Base-by-base conservation (phyloP, 345 rosid species). In the Luvunga scandens region DNA sequence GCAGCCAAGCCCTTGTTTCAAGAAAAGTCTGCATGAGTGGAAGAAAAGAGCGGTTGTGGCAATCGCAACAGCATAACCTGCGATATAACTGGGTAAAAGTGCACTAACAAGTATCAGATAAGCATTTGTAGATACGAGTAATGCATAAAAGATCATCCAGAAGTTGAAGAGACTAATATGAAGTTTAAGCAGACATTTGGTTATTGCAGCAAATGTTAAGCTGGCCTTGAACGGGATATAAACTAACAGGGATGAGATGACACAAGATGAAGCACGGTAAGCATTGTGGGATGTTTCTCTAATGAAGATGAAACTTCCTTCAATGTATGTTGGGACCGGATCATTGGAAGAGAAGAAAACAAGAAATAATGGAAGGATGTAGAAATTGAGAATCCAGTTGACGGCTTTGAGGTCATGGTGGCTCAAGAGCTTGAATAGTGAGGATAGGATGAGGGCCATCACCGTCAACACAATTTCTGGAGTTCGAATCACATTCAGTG, bases 321-420 rank as follows among this genome's bases (percentile, higher is more conserved):
- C 93, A 77, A 91, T 86, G 85, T 88, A 91, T 25, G 89, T 88
- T 3, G 91, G 90, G 78, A 91, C 95, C 0, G 86, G 91, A 6
- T 91, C 95, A 12, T 91, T 91, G 9, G 89, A 91, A 64, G 95
- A 89, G 83, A 89, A 89, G 88, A 89, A 91, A 56, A 89, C 79
- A 2, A 89, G 78, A 73, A 91, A 88, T 31, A 89, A 83, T 2
- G 90, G 66, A 30, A 91, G 89, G 70, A 88, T 88, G 84, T 87
- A 89, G 86, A 91, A 91, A 73, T 86, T 91, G 73, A 88, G 87
- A 70, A 89, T 87, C 71, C 77, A 50, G 79, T 87, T 83, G 64
- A 89, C 80, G 38, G 85, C 79, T 70, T 75, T 74, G 81, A 86
- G 86, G 30, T 76, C 60, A 5, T 33, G 0, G 3, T 77, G 65